These are phyloP conservation scores for Conticribra guillardii DNA, from an alignment of 108 stramenopile species.

Conservation along the genomic window DNA sequence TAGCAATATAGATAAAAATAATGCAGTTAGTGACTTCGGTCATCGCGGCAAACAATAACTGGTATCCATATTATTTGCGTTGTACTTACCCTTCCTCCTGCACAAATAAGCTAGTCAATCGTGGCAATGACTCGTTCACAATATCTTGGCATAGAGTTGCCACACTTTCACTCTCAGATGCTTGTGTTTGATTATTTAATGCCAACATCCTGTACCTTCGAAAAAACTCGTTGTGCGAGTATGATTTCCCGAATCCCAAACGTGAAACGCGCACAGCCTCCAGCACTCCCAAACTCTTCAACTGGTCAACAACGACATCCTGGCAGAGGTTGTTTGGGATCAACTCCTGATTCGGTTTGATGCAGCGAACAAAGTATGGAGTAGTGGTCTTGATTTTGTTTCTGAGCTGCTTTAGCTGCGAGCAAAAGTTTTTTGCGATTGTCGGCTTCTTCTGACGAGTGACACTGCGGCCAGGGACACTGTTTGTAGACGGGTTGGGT, in stretches of 20 bases:
- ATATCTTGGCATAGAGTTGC: neutral
- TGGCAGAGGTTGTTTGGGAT: slow-evolving; percentile 83
- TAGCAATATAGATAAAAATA: too few species aligned
- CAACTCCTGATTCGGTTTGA: slow-evolving; percentile 93
- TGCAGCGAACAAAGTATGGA: slow-evolving; percentile 93
- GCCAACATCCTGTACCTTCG: neutral
- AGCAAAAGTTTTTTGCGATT: slow-evolving; percentile 77
- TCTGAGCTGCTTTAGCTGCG: slow-evolving; percentile 86
- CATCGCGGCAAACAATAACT: too few species aligned
- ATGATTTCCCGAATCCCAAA: slow-evolving; percentile 94
- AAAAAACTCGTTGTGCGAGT: slow-evolving; percentile 61
- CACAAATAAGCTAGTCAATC: neutral
- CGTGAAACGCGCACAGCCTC: slow-evolving; percentile 96
- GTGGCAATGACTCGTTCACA: neutral
- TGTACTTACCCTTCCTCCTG: neutral
- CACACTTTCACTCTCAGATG: neutral
- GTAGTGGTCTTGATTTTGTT: slow-evolving; percentile 73
- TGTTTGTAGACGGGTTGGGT: slow-evolving; percentile 52
- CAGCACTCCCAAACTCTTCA: slow-evolving; percentile 93
- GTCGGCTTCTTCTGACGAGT: slow-evolving; percentile 61
- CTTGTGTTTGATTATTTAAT: neutral
- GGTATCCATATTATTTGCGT: neutral
- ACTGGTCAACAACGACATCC: slow-evolving; percentile 86
- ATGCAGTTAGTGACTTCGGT: too few species aligned
- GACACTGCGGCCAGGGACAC: slow-evolving; percentile 30